Base-by-base conservation (phyloP, 805 yeast genomes). In the Danielia oregonensis region DNA sequence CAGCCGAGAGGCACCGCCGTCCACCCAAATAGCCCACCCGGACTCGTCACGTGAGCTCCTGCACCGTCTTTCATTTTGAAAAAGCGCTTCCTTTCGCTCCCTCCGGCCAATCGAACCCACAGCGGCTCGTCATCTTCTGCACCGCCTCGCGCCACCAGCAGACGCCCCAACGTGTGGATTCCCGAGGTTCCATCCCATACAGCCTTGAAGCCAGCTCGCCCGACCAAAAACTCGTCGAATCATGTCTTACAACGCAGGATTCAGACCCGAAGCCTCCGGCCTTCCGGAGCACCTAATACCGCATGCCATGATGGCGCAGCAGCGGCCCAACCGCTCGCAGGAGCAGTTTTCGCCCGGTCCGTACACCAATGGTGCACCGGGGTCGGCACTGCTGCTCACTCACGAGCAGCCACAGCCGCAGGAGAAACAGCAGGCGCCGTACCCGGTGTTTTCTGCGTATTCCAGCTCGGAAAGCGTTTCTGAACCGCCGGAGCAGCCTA, bases 271-370 rank as follows among this genome's bases (percentile, higher is more conserved):
- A 47, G 44, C 33, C 48, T 54, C 27, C 54, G 57, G 15, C 46
- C 59, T 29, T 36, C 59, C 39, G 30, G 58, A 33, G 33, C 65
- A 35, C 47, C 63, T 35, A 51, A 56, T 41, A 48, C 49, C 41
- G 44, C 52, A 37, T 46, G 55, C 35, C 45, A 46, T 35, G 45
- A 52, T 27, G 39, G 52, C 14, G 14, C 24, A 30, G 18, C 19
- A 14, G 16, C 24, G 12, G 10, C 21, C 32, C 13, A 13, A 21
- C 17, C 32, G n/a, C n/a, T n/a, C n/a, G n/a, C n/a, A n/a, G n/a
- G n/a, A n/a, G n/a, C n/a, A n/a, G n/a, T n/a, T n/a, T n/a, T n/a
- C n/a, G n/a, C n/a, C n/a, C n/a, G 11, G 6, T 14, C 28, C 17
- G 28, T 14, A 13, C 28, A 10, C 31, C 15, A 7, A 30, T 21